Evolutionary conservation across 129 eudicot genomes (phyloP).

Genomic region (Tagetes erecta): DNA sequence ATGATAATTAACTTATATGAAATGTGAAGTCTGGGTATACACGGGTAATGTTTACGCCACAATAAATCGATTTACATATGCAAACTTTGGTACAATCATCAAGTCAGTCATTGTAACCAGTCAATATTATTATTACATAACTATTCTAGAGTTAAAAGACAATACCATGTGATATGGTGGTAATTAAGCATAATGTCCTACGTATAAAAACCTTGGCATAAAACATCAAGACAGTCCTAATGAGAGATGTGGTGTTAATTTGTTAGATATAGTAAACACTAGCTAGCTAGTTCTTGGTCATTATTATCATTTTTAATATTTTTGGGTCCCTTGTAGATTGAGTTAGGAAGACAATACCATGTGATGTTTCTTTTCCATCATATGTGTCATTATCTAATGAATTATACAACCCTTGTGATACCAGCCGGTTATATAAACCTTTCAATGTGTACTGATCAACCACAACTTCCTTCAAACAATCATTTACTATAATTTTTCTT

Average conservation of each 20-base stretch:
- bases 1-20: too few species aligned
- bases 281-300: neutral
- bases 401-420: neutral
- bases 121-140: too few species aligned
- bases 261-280: neutral
- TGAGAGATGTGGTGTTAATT: neutral
- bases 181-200: too few species aligned
- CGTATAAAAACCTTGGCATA: too few species aligned
- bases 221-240: too few species aligned
- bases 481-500: neutral
- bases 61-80: neutral
- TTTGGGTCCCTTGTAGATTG: neutral
- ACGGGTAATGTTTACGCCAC: too few species aligned
- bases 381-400: neutral
- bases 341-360: neutral
- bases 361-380: neutral
- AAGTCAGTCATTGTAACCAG: neutral
- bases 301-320: neutral
- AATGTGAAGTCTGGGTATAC: too few species aligned
- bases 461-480: neutral
- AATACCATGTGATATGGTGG: neutral
- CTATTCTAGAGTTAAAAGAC: neutral
- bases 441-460: neutral
- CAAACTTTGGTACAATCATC: neutral
- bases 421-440: neutral